Base-by-base conservation (phyloP, 1,139 yeast genomes). In the Petasospora rhodanensis region DNA sequence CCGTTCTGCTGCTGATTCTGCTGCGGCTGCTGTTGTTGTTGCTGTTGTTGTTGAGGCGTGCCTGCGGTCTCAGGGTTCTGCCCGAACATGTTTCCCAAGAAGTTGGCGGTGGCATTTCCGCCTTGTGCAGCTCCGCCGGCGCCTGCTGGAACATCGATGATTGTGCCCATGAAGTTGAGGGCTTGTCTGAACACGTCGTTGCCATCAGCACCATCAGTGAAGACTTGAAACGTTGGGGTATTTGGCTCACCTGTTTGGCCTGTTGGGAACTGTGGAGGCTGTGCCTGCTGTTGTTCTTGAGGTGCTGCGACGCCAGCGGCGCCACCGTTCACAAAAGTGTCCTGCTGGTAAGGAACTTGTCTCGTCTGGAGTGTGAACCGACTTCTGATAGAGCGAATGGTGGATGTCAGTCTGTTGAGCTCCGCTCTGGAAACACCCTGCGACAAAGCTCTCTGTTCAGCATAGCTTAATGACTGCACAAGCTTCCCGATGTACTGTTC, bases 381-480 rank as follows among this genome's bases (percentile, higher is more conserved):
- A 12, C 13, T 22, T 22, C 32, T 31, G 14, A 31, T 31, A 14
- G 34, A 23, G 7, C 34, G 30, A 14, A 45, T 29, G 2, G 31
- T 29, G 8, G 29, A 14, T 2, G 26, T 31, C 7, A 40, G 29
- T 14, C 31, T 28, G 1, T 28, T n/a, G 4, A 45, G 20, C 15
- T 41, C 41, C 0, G 21, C 31, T 14, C 18, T 15, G 5, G 41
- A 7, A 3, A 23, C 14, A 3, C 51, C 47, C 22, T 40, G 45
- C 1, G 42, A 30, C 2, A 18, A 5, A 4, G 49, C 49, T 29
- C 48, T 36, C 11, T 34, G 34, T 16, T 43, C 42, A 1, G 52
- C 42, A 16, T 31, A 38, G 0, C 12, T 7, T 12, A 47, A 17
- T 2, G 49, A 39, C 10, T 33, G 37, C 5, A 33, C 26, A 2